Evolutionary conservation across 164 flowering plant species (phyloP), one percentile per base, ranked within the genome.

Genomic region (Umbellularia californica): DNA sequence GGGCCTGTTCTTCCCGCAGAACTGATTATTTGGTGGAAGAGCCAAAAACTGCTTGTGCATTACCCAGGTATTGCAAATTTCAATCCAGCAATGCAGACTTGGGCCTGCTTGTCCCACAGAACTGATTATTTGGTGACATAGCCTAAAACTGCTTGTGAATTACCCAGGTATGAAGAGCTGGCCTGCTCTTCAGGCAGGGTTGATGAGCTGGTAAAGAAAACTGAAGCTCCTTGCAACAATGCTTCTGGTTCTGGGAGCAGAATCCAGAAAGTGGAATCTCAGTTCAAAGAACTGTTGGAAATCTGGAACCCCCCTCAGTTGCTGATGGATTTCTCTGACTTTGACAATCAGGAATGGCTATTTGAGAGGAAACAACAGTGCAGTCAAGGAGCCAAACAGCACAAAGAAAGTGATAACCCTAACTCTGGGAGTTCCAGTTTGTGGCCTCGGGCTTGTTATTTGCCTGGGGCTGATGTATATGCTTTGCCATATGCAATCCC

Each of bases 401-500:
- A 5, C 74, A 63, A 62, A 14, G 55, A 15, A 9, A 20, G 20
- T 25, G 71, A n/a, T 0, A 30, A 58, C 51, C 19, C 41, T 2
- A 25, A 14, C 9, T 19, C 17, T 62, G 24, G 28, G 10, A 78
- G 74, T 65, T 5, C 58, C 0, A 64, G 28, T 6, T 72, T 68
- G 58, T 71, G 81, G 76, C 90, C 91, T 0, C 79, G 68, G 2
- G 88, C 89, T 1, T 70, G 77, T 10, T 77, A 78, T 52, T 52
- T 89, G 80, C 76, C 81, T 0, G 89, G 82, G 70, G 84, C 71
- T 14, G 86, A 76, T 27, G 33, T 87, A 5, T 83, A 82, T 78
- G 94, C 92, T 2, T 71, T 92, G 68, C 97, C 97, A 0, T 90
- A 69, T 68, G 83, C 87, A 2, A 71, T 87, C 15, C 90, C 89